Conservation (phyloP, 2,329 filamentous ascomycete species). For the Penicillium janthinellum region DNA sequence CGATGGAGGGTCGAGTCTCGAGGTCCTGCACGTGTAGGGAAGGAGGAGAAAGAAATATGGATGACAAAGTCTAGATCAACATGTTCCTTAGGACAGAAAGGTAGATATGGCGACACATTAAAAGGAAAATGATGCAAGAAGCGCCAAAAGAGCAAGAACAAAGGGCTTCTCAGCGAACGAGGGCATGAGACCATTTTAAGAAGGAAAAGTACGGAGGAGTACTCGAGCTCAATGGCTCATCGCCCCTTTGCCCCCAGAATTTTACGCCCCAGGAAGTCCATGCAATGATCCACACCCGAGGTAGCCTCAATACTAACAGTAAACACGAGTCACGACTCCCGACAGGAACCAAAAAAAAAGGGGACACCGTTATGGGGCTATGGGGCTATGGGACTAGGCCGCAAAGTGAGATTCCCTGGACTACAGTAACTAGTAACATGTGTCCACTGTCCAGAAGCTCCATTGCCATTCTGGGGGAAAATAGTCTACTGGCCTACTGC, state of each 20-base stretch:
- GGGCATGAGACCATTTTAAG: background rate
- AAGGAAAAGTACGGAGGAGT: too few relatives aligned
- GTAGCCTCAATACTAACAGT: background rate
- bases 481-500: background rate
- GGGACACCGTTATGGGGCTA: background rate
- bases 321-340: background rate
- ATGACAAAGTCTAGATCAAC: background rate
- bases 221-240: background rate
- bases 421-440: background rate
- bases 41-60: too few relatives aligned
- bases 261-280: background rate
- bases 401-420: background rate
- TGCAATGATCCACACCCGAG: background rate
- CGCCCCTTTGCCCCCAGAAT: background rate
- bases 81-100: background rate
- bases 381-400: background rate
- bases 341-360: background rate
- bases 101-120: background rate
- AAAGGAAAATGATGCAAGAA: background rate
- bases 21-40: background rate
- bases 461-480: background rate
- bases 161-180: background rate
- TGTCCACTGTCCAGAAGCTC: conserved; percentile 2
- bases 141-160: background rate
- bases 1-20: background rate